These are phyloP conservation scores for Taiozyma sp. DNA, from an alignment of 1,139 yeast genomes.

Conservation along the genomic window DNA sequence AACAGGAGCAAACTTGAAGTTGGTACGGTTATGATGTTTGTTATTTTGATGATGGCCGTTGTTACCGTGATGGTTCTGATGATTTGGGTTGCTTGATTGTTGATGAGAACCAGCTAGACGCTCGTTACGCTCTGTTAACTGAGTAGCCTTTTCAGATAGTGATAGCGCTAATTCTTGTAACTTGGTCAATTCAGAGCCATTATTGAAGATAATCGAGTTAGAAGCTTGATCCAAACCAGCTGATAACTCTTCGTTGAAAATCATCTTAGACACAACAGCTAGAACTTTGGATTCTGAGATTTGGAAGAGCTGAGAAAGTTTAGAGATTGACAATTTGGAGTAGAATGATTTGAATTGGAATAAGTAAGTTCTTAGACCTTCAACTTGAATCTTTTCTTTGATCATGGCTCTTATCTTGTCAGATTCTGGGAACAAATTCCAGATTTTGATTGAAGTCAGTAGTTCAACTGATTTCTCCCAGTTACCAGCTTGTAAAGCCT, in stretches of 20 bases:
- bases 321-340: slow-evolving; percentile 65
- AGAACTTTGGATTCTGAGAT: slow-evolving; percentile 50
- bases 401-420: slow-evolving; percentile 64
- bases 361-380: slow-evolving; percentile 85
- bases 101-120: slow-evolving; percentile 62
- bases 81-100: slow-evolving; percentile 19
- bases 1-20: slow-evolving; percentile 26
- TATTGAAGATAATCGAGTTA: slow-evolving; percentile 52
- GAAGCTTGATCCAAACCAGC: slow-evolving; percentile 61
- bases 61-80: slow-evolving; percentile 10
- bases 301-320: slow-evolving; percentile 63
- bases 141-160: slow-evolving; percentile 80
- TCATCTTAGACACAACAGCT: slow-evolving; percentile 67
- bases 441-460: slow-evolving; percentile 73
- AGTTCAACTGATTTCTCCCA: slow-evolving; percentile 77
- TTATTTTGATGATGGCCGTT: slow-evolving; percentile 14
- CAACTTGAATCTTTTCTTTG: slow-evolving; percentile 73
- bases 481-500: slow-evolving; percentile 82
- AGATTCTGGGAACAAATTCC: slow-evolving; percentile 78
- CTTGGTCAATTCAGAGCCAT: slow-evolving; percentile 76
- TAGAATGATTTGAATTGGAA: slow-evolving; percentile 78
- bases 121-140: slow-evolving; percentile 81
- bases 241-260: slow-evolving; percentile 67
- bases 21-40: slow-evolving; percentile 23
- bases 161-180: slow-evolving; percentile 86